A percentile compares a stretch with the other conserved stretches of the same genome.
phyloP scores from a whole-genome alignment of 2,329 filamentous ascomycete genomes.

The Colletotrichum spaethianum region DNA sequence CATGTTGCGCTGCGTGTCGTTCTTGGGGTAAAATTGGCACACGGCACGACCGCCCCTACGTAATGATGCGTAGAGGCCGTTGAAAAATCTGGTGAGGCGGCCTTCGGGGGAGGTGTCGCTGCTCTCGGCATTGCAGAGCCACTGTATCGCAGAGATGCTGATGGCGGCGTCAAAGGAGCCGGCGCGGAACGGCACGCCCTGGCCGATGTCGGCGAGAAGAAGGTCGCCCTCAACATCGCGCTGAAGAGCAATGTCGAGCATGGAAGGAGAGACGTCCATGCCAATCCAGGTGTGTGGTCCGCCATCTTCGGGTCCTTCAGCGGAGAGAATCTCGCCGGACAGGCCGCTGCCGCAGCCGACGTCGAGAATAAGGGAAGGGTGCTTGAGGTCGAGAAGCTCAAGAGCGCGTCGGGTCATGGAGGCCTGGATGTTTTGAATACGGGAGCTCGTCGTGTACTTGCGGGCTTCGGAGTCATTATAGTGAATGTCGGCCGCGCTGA shows the following conservation, averaged over 20 bases:
- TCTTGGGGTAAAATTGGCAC: constrained; percentile 98
- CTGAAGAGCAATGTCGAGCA: constrained; percentile 95
- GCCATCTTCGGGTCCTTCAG: constrained; percentile 76
- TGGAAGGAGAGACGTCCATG: constrained; percentile 95
- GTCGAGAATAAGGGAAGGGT: constrained; percentile 91
- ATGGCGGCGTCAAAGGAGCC: constrained; percentile 96
- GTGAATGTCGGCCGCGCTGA: constrained; percentile 93
- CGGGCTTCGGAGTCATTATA: constrained; percentile 96
- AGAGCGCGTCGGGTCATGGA: constrained; percentile 95
- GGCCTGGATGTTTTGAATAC: constrained; percentile 95
- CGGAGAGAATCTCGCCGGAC: constrained; percentile 91
- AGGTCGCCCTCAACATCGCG: constrained; percentile 93
- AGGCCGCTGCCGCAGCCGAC: constrained; percentile 97
- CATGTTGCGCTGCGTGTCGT: constrained; percentile 91
- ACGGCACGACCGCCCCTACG: constrained; percentile 90
- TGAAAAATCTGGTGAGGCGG: constrained; percentile 88
- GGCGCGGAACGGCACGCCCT: constrained; percentile 93
- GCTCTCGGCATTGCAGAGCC: constrained; percentile 96
- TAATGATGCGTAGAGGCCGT: constrained; percentile 88
- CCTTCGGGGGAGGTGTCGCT: constrained; percentile 86
- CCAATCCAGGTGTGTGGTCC: constrained; percentile 97
- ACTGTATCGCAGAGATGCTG: constrained; percentile 96
- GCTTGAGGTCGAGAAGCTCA: constrained; percentile 85
- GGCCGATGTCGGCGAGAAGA: constrained; percentile 94
- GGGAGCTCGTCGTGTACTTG: constrained; percentile 97